Evolutionary conservation across 108 stramenopile genomes (phyloP), one percentile per base, ranked within the genome.

Genomic region (Epipyxis sp.): DNA sequence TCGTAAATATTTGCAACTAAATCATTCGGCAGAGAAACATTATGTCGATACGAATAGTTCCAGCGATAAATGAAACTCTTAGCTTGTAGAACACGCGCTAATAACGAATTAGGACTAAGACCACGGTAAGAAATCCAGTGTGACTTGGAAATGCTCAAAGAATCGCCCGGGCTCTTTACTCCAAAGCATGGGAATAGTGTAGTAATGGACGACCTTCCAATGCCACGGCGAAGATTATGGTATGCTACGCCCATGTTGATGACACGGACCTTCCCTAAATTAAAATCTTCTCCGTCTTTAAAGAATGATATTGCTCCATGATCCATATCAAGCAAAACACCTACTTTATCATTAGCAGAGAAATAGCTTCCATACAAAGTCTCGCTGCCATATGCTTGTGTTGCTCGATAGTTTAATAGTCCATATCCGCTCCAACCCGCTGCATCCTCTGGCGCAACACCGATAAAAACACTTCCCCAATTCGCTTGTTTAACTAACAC

Each of bases 271-370:
- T 80, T 44, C 32, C 83, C 83, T 82, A 81, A 10, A 79, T 87
- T 85, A 50, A 88, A 81, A 44, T 88, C 87, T 40, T 87, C 83
- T 34, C 86, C 88, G 80, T 88, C 87, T 54, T 85, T 85, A 25
- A 78, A 61, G 59, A 88, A 88, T n/a, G 76, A 50, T 45, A 88
- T 42, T 1, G 80, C 84, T 37, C 88, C 86, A 39, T 69, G 69
- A 59, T 88, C 86, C 85, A 87, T 84, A 83, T 88, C 87, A 20
- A 88, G 80, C 29, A 84, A 62, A 20, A 87, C 86, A 6, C 84
- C 79, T 29, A 88, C 59, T 30, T 69, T 80, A 29, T 88, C 87
- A 42, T 86, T 81, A 40, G 59, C 42, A 25, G 86, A 42, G 59
- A 86, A 88, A 54, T 84, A 84, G 35, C 76, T 77, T 27, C 83